Evolutionary conservation across 2,329 filamentous ascomycete genomes (phyloP), one percentile per base, ranked within the genome.

Genomic region (Hypoxylon sp.): DNA sequence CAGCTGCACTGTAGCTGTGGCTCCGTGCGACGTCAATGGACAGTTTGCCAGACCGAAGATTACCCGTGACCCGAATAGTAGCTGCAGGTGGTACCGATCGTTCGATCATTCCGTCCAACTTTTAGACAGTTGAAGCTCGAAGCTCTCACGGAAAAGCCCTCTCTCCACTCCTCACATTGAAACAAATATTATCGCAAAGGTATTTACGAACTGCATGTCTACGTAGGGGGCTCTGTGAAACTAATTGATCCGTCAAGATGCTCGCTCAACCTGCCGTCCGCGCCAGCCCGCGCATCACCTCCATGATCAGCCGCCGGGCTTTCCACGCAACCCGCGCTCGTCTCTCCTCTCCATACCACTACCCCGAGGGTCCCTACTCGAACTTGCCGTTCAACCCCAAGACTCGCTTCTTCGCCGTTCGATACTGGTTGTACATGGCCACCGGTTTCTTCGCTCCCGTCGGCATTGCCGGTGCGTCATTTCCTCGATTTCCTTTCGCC

Each of bases 331-430:
- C 95, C 81, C 93, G 93, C 79, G 84, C 91, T 80, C 93, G 93
- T 82, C 85, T 97, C 80, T 89, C 87, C 77, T 97, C 93, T 80
- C 94, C 94, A 72, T 98, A 97, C 91, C 96, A 99, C 88, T 99
- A 99, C 87, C 91, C 95, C 76, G 95, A 98, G 86, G 96, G 95
- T 73, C 93, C 95, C 79, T 92, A 93, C 83, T 91, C 88, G 86
- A 98, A 98, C 89, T 84, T 99, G 74, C 96, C 96, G 74, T 99
- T 99, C 90, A 97, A 99, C 88, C 92, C 96, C 74, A 87, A 93
- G 85, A 95, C 90, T 80, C 93, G 90, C 84, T 92, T 87, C 84
- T 99, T 99, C 81, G 88, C 85, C 73, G 70, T 93, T 75, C 87
- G 91, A 83, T 99, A 92, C 90, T 97, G 93, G 91, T 80, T 80